Conservation (phyloP, 2,329 filamentous ascomycete genomes). For the Epichloe aotearoae region DNA sequence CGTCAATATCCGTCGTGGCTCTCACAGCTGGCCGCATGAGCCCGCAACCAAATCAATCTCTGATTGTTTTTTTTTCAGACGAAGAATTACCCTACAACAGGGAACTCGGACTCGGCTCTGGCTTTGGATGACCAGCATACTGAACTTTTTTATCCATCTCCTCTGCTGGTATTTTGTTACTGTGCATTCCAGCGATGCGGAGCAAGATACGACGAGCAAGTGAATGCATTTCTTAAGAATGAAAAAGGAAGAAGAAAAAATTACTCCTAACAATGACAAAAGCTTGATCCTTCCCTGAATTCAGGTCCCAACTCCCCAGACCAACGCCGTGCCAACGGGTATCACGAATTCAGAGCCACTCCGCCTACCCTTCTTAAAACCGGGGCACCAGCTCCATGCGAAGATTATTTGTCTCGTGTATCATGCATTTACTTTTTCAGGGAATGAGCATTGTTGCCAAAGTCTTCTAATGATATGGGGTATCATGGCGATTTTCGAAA, state of each 20-base stretch:
- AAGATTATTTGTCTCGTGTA: background rate
- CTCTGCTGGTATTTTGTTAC: background rate
- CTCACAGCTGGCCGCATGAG: no score
- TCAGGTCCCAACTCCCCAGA: background rate
- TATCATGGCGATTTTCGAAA: constrained; percentile 2
- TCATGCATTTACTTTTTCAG: background rate
- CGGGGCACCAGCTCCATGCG: background rate
- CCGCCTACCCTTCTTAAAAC: background rate
- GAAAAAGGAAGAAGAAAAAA: background rate
- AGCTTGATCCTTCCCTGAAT: background rate
- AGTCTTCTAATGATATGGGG: background rate
- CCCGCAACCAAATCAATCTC: no score
- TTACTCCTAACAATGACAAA: background rate
- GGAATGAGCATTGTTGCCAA: background rate
- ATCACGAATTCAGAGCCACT: constrained; percentile 10
- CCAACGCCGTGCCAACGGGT: constrained; percentile 13
- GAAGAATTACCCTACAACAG: no score
- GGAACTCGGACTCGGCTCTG: no score
- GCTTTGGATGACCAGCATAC: no score
- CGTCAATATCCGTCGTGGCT: no score
- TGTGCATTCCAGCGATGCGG: background rate
- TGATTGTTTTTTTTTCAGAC: no score
- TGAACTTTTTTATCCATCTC: background rate
- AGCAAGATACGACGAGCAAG: background rate
- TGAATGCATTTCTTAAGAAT: background rate